Evolutionary conservation across 2,329 filamentous ascomycete species (phyloP).

Genomic region (Cyphellophora europaea): DNA sequence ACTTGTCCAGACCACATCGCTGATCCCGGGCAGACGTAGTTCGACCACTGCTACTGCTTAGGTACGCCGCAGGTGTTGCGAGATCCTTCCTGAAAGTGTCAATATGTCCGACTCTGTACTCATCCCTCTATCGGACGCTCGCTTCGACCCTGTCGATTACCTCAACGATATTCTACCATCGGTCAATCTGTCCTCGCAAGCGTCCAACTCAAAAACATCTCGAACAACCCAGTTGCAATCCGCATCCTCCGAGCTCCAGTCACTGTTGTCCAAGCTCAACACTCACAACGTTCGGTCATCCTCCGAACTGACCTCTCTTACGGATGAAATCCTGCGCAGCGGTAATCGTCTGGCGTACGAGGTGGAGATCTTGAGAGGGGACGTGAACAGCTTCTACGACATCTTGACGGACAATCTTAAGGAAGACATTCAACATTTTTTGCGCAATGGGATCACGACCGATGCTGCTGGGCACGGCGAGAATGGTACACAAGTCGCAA

Average conservation of each 20-base stretch:
- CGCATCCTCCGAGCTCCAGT: constrained; percentile 69
- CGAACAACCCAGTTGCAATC: constrained; percentile 47
- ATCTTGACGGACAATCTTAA: constrained; percentile 63
- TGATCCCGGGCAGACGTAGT: too few relatives aligned
- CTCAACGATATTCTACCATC: constrained; percentile 71
- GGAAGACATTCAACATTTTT: constrained; percentile 63
- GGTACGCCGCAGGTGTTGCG: too few relatives aligned
- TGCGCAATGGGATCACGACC: constrained; percentile 39
- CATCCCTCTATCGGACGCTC: constrained; percentile 2
- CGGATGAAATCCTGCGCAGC: constrained; percentile 87
- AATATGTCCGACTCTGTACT: background rate
- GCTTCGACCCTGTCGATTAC: constrained; percentile 77
- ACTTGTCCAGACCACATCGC: too few relatives aligned
- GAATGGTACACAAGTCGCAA: constrained; percentile 2
- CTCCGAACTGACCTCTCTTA: constrained; percentile 73
- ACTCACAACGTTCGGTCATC: constrained; percentile 79
- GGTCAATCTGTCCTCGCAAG: constrained; percentile 43
- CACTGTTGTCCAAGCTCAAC: constrained; percentile 77
- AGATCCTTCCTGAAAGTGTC: too few relatives aligned
- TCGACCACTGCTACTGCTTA: too few relatives aligned
- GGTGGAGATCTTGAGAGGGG: constrained; percentile 84
- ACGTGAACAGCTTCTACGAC: constrained; percentile 72
- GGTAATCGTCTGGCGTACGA: constrained; percentile 86
- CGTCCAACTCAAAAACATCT: constrained; percentile 34
- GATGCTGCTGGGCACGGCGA: constrained; percentile 5